A percentile compares a stretch with the other conserved stretches of the same genome.
Conservation (phyloP, 345 rosid genomes). For the Sisymbrium irio region DNA sequence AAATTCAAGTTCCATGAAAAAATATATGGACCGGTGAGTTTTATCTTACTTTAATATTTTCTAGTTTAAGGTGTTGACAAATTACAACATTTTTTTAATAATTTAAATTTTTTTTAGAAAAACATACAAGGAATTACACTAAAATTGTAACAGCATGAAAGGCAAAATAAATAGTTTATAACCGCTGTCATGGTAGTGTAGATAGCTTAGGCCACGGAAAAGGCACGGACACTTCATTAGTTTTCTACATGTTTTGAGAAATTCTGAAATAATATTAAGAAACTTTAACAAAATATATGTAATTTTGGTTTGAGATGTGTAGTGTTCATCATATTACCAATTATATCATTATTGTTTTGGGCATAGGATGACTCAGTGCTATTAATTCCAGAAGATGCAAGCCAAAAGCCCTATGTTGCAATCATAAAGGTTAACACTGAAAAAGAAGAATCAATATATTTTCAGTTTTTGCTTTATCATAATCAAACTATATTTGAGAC, state of each 20-base stretch:
- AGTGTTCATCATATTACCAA: not conserved
- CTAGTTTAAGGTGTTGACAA: not conserved
- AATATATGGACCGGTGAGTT: constrained; percentile 10
- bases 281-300: not conserved
- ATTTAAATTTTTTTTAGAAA: too few relatives aligned
- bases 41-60: not conserved
- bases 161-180: too few relatives aligned
- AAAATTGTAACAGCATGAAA: too few relatives aligned
- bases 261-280: not conserved
- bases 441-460: not conserved
- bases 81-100: not conserved
- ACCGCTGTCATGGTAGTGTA: too few relatives aligned
- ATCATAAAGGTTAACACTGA: constrained; percentile 65
- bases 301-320: not conserved
- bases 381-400: constrained; percentile 51
- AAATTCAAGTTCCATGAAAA: not conserved
- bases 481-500: not conserved
- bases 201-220: too few relatives aligned
- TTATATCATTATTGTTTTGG: not conserved
- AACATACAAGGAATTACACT: not conserved
- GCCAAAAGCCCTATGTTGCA: constrained; percentile 78
- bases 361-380: constrained; percentile 78
- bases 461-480: not conserved
- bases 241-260: not conserved
- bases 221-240: too few relatives aligned